These are phyloP conservation scores for Anthracocystis walkeri DNA, from an alignment of 1,284 basidiomycete species.

Conservation along the genomic window DNA sequence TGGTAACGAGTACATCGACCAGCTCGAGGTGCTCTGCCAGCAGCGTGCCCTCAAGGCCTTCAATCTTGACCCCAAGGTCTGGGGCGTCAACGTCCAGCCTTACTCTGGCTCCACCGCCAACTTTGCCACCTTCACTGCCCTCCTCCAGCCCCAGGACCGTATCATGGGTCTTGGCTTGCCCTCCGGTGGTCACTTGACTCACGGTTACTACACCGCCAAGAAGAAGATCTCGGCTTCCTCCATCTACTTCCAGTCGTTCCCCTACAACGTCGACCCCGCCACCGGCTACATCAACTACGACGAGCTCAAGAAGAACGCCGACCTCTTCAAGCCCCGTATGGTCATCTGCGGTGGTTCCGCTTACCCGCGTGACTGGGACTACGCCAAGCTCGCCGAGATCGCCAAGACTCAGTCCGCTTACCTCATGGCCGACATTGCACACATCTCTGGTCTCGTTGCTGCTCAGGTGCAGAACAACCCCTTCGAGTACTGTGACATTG, in stretches of 20 bases:
- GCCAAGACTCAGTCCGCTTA: slow-evolving; percentile 90
- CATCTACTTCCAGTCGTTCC: slow-evolving; percentile 99
- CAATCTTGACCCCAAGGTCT: slow-evolving; percentile 87
- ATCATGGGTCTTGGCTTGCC: slow-evolving; percentile 99
- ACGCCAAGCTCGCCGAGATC: slow-evolving; percentile 80
- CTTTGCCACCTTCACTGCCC: slow-evolving; percentile 96
- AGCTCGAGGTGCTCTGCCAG: slow-evolving; percentile 93
- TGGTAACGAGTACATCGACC: slow-evolving; percentile 87
- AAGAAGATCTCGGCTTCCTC: slow-evolving; percentile 99
- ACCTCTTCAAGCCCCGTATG: slow-evolving; percentile 95
- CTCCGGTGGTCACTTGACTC: slow-evolving; percentile 97
- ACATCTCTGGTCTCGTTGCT: slow-evolving; percentile 71
- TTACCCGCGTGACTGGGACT: slow-evolving; percentile 93
- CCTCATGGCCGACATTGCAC: slow-evolving; percentile 74
- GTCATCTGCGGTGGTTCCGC: slow-evolving; percentile 98
- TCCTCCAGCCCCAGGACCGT: slow-evolving; percentile 97
- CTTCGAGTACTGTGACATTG: slow-evolving; percentile 95
- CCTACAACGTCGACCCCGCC: slow-evolving; percentile 80
- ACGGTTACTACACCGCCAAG: slow-evolving; percentile 98
- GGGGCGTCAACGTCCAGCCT: slow-evolving; percentile 99
- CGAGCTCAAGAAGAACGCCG: slow-evolving; percentile 84
- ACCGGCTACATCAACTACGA: slow-evolving; percentile 94
- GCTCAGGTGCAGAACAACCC: slow-evolving; percentile 92
- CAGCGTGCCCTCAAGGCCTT: slow-evolving; percentile 96
- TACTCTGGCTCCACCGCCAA: slow-evolving; percentile 84